Conservation (phyloP, 2,329 filamentous ascomycete species). For the Fusarium armeniacum region DNA sequence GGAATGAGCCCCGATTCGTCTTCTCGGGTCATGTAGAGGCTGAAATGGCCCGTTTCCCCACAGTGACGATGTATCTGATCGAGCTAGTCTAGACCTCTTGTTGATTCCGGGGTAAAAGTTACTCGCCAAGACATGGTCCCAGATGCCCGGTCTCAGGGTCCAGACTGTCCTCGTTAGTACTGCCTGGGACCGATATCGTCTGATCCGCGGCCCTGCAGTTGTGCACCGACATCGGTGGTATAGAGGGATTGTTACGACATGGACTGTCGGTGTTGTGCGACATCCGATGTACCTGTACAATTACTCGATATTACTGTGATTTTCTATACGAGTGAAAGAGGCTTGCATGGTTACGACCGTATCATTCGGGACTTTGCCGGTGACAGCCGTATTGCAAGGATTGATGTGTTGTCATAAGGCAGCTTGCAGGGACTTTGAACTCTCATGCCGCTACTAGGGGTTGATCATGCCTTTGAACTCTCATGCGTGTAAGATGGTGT, state of each 20-base stretch:
- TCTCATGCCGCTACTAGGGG: neutral
- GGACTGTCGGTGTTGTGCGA: neutral
- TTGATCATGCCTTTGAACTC: neutral
- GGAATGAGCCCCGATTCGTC: neutral
- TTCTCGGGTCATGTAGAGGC: neutral
- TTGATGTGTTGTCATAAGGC: neutral
- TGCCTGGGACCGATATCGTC: neutral
- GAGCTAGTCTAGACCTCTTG: no score
- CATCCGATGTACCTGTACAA: neutral
- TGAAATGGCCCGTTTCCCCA: neutral
- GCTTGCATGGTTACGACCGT: neutral
- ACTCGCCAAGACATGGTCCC: neutral
- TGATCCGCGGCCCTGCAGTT: neutral
- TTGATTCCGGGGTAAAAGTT: neutral
- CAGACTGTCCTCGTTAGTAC: neutral
- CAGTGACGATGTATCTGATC: neutral
- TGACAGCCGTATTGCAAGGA: neutral
- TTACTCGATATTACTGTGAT: accelerated
- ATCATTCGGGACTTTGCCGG: neutral
- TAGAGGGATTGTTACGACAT: accelerated
- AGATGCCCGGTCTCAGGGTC: neutral
- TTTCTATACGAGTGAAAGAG: neutral
- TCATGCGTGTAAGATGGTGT: neutral
- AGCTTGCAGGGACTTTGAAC: neutral
- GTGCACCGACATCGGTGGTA: neutral